phyloP scores from a whole-genome alignment of 495 filamentous ascomycete species.

The Talaromyces stipitatus region DNA sequence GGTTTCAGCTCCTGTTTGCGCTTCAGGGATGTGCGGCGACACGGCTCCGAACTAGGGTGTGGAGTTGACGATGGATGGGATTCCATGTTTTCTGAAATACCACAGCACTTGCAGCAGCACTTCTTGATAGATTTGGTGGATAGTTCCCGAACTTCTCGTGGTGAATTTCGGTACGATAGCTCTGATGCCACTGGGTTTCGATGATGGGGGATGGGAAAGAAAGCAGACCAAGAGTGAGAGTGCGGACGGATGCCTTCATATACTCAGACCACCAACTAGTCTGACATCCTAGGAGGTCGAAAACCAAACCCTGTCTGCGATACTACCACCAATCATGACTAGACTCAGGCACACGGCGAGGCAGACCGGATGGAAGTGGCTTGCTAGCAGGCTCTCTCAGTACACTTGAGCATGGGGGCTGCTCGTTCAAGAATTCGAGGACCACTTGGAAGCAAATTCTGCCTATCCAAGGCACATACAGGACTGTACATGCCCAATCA shows the following conservation, averaged over 20 bases:
- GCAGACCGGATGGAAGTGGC: constrained; percentile 1
- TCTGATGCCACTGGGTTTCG: background rate
- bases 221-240: too few relatives aligned
- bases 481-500: too few relatives aligned
- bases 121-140: background rate
- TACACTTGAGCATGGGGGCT: background rate
- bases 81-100: background rate
- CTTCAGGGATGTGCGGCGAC: background rate
- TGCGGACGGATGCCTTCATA: background rate
- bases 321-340: constrained; percentile 4
- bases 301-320: background rate
- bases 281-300: background rate
- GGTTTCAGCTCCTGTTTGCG: background rate
- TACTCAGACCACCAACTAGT: background rate
- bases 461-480: too few relatives aligned
- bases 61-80: background rate
- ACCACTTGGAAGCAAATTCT: constrained; percentile 2
- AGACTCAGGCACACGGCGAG: background rate
- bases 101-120: background rate
- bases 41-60: background rate
- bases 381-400: background rate
- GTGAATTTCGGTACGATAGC: background rate
- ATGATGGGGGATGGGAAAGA: background rate
- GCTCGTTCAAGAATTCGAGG: too few relatives aligned
- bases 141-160: background rate